phyloP scores from a whole-genome alignment of 2,329 filamentous ascomycete genomes.

The Xylogone sp. region DNA sequence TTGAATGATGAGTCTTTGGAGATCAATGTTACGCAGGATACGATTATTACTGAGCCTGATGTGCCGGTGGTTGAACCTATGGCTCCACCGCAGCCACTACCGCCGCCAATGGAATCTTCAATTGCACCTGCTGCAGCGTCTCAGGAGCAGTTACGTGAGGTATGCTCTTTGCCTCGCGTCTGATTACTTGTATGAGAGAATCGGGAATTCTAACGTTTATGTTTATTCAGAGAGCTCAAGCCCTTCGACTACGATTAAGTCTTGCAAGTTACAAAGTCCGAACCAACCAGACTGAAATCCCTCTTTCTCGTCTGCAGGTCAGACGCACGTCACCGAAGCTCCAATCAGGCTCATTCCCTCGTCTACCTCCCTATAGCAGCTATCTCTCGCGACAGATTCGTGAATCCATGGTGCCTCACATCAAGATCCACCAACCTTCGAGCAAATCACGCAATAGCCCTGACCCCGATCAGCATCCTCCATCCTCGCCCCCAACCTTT shows the following conservation, averaged over 20 bases:
- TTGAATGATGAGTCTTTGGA: conserved; percentile 9
- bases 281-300: conserved; percentile 66
- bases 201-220: background rate
- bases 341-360: background rate
- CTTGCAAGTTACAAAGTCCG: conserved; percentile 73
- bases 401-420: background rate
- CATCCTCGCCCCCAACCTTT: background rate
- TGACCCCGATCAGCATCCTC: background rate
- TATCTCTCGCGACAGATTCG: background rate
- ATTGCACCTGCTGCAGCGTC: background rate
- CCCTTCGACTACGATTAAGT: conserved; percentile 63
- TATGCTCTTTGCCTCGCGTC: background rate
- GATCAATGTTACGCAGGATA: conserved; percentile 21
- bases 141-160: conserved; percentile 2
- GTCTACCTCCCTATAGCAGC: background rate
- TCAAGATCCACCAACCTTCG: background rate
- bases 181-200: background rate
- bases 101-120: background rate
- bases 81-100: background rate
- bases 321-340: conserved; percentile 21
- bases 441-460: background rate
- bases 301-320: conserved; percentile 56
- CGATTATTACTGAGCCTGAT: conserved; percentile 19
- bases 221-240: conserved; percentile 66
- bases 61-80: background rate